Evolutionary conservation across 805 yeast species (phyloP), one percentile per base, ranked within the genome.

Genomic region (Nakazawaea laoshanensis): DNA sequence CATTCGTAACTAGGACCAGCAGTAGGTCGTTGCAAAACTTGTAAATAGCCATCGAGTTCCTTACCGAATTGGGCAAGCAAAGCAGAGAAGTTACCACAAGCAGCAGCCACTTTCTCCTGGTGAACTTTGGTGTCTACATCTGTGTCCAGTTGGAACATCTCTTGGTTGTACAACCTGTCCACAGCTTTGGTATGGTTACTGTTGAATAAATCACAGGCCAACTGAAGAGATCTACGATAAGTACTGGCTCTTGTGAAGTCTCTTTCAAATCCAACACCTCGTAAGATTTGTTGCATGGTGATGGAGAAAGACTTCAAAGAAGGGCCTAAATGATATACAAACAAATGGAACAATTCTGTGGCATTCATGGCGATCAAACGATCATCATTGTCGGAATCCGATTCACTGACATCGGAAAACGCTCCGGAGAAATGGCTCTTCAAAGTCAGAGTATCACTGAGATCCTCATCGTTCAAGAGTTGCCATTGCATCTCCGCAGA

Each of bases 51-150:
- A 14, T 53, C 47, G 31, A 83, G 52, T 40, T 80, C 87, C 22
- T 60, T 59, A 1, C 85, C 74, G 42, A 74, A 75, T 35, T 79
- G 73, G 3, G 73, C 68, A 24, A 85, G 49, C 16, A 81, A 62
- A 22, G 76, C 70, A 2, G 88, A 66, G 47, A 83, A 83, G 49
- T 83, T 81, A 1, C 88, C 89, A 57, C 92, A 82, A 29, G 83
- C 71, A 0, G 94, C 94, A 1, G 88, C 82, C 3, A 83, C 80
- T 42, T 81, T 87, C 53, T 83, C 94, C 44, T 78, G 81, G 39
- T 76, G 79, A 1, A 78, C 64, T 39, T 64, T 69, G 25, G 63
- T 52, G 17, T 53, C 51, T 48, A 46, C 56, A 31, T 57, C 61
- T 3, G 47, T 43, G 25, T 45, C 64, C 46, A 38, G 47, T 37